Base-by-base conservation (phyloP, 2,329 filamentous ascomycete species). In the Monosporascus ibericus region DNA sequence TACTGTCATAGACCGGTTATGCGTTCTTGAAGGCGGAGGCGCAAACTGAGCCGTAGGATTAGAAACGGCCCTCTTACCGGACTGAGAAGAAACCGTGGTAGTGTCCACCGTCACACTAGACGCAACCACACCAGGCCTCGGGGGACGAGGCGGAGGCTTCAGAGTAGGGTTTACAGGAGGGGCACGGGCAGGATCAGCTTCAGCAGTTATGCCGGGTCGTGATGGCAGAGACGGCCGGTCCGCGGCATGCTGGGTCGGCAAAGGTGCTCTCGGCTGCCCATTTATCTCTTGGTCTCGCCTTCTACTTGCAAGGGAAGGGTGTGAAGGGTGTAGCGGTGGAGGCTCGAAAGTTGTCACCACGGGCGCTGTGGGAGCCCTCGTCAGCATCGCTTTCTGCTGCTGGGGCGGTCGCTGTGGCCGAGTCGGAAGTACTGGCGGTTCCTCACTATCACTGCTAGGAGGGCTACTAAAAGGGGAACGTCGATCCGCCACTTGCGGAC, bases 391-490 rank as follows among this genome's bases (percentile, higher is more conserved):
- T n/a, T 59, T 60, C 11, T 65, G 61, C 46, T 61, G 57, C 9
- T 61, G 64, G 2, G 80, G 81, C 30, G 56, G 58, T 47, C 79
- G 78, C 46, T 74, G 70, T 50, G 77, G 78, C 14, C 79, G 72
- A 6, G 68, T 73, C 18, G 73, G 78, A 44, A 79, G 73, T 51
- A 69, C 71, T 1, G 80, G 78, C 7, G 76, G 76, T 6, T 72
- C 71, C n/a, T 73, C 72, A n/a, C 73, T 72, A n/a, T 78, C 74
- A 64, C 87, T 92, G 60, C 84, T 85, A 0, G 92, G 90, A 18
- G 91, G 91, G 37, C 90, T 96, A 63, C 78, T 91, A 65, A 96
- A 96, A 0, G 92, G 92, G 1, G 92, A 96, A 0, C 84, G 65
- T 63, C 75, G 72, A 55, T 74, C 68, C 64, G 70, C 44, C 65